Base-by-base conservation (phyloP, 1,284 basidiomycete species). In the Cutaneotrichosporon cutaneum region DNA sequence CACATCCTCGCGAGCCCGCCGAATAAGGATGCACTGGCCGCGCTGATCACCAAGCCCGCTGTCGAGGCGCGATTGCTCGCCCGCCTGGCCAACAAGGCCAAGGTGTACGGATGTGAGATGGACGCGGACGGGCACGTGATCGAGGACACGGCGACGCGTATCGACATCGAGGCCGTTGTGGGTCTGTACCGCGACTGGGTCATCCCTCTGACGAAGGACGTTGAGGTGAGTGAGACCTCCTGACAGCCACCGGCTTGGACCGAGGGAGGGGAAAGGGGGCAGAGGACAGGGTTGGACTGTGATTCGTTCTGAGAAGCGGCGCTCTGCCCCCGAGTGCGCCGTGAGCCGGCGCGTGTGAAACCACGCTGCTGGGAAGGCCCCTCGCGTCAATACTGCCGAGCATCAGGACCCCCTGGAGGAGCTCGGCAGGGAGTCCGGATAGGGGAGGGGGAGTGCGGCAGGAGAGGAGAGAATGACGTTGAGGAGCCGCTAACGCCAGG, bases 171-270 rank as follows among this genome's bases (percentile, higher is more conserved):
- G 65, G 88, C 90, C 42, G 93, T 99, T 8, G 91, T 98, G n/a
- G 87, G 90, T 71, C 81, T 99, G 70, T 99, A 99, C 78, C 87
- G 94, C 75, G 90, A 89, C 70, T 94, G 90, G 75, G 93, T 99
- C 67, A 99, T 99, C 62, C 96, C 96, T 8, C 77, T 99, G 68
- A 99, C 96, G 4, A 98, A 95, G 80, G 92, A 95, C 72, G 93
- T 99, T 53, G 96, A 99, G 89, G 95, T 95, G 72, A 61, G 88
- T 75, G 60, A n/a, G n/a, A n/a, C n/a, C n/a, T n/a, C n/a, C n/a
- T n/a, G n/a, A n/a, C n/a, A n/a, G n/a, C n/a, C n/a, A n/a, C n/a
- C 1, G 1, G 22, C 47, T 48, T 6, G 47, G 47, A 24, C 16
- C 9, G 42, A n/a, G 18, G 7, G 21, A 10, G 24, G 27, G 35